Base-by-base conservation (phyloP, 371 early-diverging fungal species). In the Phascolomyces articulosus region DNA sequence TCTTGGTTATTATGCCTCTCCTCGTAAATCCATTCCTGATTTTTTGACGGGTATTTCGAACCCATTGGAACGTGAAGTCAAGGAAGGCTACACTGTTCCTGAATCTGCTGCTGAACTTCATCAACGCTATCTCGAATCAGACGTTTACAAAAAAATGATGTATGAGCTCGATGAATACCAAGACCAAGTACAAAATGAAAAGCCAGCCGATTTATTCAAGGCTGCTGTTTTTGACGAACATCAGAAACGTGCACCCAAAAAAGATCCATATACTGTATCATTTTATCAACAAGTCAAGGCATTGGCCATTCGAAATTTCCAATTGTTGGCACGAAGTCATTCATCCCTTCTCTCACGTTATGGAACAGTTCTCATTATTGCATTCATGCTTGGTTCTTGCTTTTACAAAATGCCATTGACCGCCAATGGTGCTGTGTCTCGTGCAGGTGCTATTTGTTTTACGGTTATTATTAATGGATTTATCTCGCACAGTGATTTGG, bases 21-120 rank as follows among this genome's bases (percentile, higher is more conserved):
- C 81, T 34, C 82, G 88, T 60, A 87, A 87, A 72, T 90, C 87
- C 16, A 85, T 87, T 0, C 78, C 90, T 1, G 90, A 91, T 56
- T 90, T 85, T 62, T 72, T 92, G 48, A 85, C 89, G 21, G 87
- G 88, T 10, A 55, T 85, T 27, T 85, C 82, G 26, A 65, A 83
- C 64, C 60, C 69, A 29, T 65, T 78, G 34, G 86, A 88, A 66
- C 83, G 85, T 60, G 65, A 67, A 26, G 68, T 82, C 27, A 64
- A 73, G 27, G 53, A 70, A 0, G 87, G 85, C 6, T 75, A 66
- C 56, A 67, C 60, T 18, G 75, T 80, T 0, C 88, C 88, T n/a
- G 58, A 64, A 13, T 71, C 75, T n/a, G 70, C 86, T 40, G 62
- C 75, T 31, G 77, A 86, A 51, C 84, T 88, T 27, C 83, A 84